Base-by-base conservation (phyloP, 1,139 yeast species). In the Williopsis jadinii region DNA sequence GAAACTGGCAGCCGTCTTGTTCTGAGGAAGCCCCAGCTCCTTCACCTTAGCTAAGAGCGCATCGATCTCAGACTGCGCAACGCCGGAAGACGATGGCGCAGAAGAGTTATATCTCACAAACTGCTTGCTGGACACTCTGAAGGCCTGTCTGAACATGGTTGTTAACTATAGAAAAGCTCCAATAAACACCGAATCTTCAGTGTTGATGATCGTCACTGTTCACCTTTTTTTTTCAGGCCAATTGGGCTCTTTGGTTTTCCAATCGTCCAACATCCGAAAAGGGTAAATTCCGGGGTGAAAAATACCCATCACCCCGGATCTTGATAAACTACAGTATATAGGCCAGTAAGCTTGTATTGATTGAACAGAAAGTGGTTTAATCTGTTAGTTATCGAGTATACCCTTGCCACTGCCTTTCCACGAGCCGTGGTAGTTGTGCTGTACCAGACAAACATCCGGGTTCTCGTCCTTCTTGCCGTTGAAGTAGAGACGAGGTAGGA, bases 401-500 rank as follows among this genome's bases (percentile, higher is more conserved):
- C 32, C 32, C 5, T 13, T 13, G 12, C 11, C 11, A 13, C 4
- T 13, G 3, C 15, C 13, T 28, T 47, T 47, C 51, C 51, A 47
- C 8, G 41, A 32, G 4, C 51, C 51, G 19, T 37, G 36, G 39
- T 39, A 47, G 9, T 29, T 19, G 32, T 47, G 51, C 37, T 41
- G 33, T 3, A 47, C 45, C 13, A 44, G 31, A 36, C 41, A 40
- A 9, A 11, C 13, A 9, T 38, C 38, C 9, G 27, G 19, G 13
- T 42, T 34, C 12, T 42, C 27, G 8, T 41, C 42, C 6, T 28
- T 26, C 13, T 40, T 41, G n/a, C 49, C 47, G 31, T 48, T 48
- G 40, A 44, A 46, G 38, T 38, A 46, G 27, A 39, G 38, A 24
- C 39, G 42, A 2, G 52, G 52, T 9, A 49, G 32, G 9, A 49